Percentiles rank a stretch among this genome's conserved stretches.
phyloP scores from a whole-genome alignment of 2,329 filamentous ascomycete species.

The Fonsecaea pugnacius region DNA sequence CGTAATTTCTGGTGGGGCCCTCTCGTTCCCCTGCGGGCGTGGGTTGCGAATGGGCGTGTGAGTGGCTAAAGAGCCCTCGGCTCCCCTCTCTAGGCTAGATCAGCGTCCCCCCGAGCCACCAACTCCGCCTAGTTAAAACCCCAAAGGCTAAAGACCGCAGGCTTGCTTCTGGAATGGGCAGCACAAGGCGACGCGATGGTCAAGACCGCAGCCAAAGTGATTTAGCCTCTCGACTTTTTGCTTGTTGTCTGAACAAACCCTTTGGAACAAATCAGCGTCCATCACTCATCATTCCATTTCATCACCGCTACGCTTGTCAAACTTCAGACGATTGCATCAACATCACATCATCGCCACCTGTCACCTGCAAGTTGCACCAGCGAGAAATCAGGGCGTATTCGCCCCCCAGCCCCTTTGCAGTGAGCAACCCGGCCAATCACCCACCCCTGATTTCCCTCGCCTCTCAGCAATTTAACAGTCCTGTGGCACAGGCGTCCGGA shows the following conservation, averaged over 20 bases:
- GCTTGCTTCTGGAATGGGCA: constrained; percentile 4
- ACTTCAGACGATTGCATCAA: not conserved
- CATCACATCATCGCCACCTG: not conserved
- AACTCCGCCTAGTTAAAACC: not conserved
- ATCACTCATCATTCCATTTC: not conserved
- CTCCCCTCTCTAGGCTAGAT: constrained; percentile 1
- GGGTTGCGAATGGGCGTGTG: constrained; percentile 1
- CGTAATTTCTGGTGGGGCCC: not conserved
- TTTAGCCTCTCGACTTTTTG: not conserved
- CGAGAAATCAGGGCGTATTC: not conserved
- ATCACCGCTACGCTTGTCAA: not conserved
- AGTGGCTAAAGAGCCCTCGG: constrained; percentile 1
- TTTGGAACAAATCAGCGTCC: not conserved
- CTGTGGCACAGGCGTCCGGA: not conserved
- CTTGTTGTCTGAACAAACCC: not conserved
- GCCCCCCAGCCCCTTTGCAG: not conserved
- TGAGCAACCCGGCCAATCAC: not conserved
- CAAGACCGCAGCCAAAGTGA: not conserved
- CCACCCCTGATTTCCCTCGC: constrained; percentile 1
- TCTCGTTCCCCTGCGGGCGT: not conserved
- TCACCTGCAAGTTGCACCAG: not conserved
- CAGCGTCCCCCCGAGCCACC: not conserved
- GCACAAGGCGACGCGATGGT: not conserved
- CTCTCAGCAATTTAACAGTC: constrained; percentile 9
- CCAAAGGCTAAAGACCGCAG: not conserved